phyloP scores from a whole-genome alignment of 306 rosid genomes.

The Pterocarpus santalinus region DNA sequence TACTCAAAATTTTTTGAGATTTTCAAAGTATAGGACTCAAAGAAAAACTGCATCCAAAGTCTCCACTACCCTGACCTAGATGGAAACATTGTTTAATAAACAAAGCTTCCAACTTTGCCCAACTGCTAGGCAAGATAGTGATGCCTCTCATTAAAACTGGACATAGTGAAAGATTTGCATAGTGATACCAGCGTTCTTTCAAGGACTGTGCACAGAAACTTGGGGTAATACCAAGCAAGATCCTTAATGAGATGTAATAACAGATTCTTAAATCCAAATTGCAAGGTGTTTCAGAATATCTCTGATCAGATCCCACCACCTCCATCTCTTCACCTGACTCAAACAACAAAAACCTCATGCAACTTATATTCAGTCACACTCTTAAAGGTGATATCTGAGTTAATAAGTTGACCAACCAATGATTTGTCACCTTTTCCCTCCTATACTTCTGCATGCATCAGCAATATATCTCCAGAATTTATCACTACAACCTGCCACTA shows the following conservation, averaged over 20 bases:
- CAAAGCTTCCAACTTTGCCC: slow-evolving; percentile 19
- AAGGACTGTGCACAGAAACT: slow-evolving; percentile 18
- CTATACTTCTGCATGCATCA: slow-evolving; percentile 30
- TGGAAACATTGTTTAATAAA: neutral
- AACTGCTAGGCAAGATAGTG: neutral
- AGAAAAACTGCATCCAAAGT: slow-evolving; percentile 24
- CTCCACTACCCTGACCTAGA: slow-evolving; percentile 24
- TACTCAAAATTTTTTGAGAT: slow-evolving; percentile 9
- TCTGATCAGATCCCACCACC: slow-evolving; percentile 38
- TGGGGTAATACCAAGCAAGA: slow-evolving; percentile 22
- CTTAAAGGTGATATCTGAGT: slow-evolving; percentile 45
- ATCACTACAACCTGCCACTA: slow-evolving; percentile 49
- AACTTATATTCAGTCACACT: slow-evolving; percentile 41
- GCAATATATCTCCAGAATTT: slow-evolving; percentile 45
- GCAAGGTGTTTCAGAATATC: slow-evolving; percentile 36
- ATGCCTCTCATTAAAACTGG: slow-evolving; percentile 35
- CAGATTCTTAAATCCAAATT: slow-evolving; percentile 33
- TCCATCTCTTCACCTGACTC: slow-evolving; percentile 37
- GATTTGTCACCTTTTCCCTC: slow-evolving; percentile 10
- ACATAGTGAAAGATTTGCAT: slow-evolving; percentile 15
- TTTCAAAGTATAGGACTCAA: slow-evolving; percentile 27
- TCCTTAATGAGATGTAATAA: slow-evolving; percentile 6
- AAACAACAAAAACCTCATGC: slow-evolving; percentile 31
- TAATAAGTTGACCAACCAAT: slow-evolving; percentile 36
- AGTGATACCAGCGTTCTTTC: slow-evolving; percentile 19